phyloP scores from a whole-genome alignment of 2,329 filamentous ascomycete species.

The Phialocephala subalpina region DNA sequence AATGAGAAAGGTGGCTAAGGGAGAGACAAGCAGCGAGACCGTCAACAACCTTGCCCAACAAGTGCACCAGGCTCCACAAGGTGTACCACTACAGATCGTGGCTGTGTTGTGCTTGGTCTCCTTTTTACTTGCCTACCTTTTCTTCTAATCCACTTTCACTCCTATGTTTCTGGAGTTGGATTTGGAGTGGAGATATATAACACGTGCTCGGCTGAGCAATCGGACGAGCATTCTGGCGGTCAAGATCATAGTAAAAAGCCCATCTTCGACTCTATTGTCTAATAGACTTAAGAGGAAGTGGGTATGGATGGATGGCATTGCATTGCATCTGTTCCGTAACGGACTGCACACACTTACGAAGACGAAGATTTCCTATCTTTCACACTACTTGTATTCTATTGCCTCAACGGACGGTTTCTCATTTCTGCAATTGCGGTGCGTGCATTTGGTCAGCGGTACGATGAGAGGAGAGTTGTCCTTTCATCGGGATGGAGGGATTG shows the following conservation, averaged over 20 bases:
- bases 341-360: constrained; percentile 18
- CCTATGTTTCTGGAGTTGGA: constrained; percentile 8
- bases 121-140: constrained; percentile 94
- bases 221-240: constrained; percentile 5
- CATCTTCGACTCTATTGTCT: not conserved
- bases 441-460: constrained; percentile 4
- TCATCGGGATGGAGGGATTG: constrained; percentile 6
- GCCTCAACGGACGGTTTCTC: constrained; percentile 22
- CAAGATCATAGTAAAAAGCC: constrained; percentile 2
- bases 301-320: constrained; percentile 21
- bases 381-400: constrained; percentile 32
- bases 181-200: constrained; percentile 5
- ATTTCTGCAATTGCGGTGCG: constrained; percentile 9
- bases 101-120: constrained; percentile 86
- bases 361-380: constrained; percentile 20
- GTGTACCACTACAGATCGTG: constrained; percentile 86
- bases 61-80: constrained; percentile 56
- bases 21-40: constrained; percentile 57
- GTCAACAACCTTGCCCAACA: constrained; percentile 60
- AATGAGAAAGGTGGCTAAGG: constrained; percentile 75
- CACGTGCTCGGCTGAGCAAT: constrained; percentile 1
- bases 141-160: constrained; percentile 71
- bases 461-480: constrained; percentile 2
- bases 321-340: constrained; percentile 17
- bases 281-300: not conserved